A percentile compares a stretch with the other conserved stretches of the same genome.
Evolutionary conservation across 1,284 basidiomycete genomes (phyloP).

Genomic region (Sporisorium graminicola): DNA sequence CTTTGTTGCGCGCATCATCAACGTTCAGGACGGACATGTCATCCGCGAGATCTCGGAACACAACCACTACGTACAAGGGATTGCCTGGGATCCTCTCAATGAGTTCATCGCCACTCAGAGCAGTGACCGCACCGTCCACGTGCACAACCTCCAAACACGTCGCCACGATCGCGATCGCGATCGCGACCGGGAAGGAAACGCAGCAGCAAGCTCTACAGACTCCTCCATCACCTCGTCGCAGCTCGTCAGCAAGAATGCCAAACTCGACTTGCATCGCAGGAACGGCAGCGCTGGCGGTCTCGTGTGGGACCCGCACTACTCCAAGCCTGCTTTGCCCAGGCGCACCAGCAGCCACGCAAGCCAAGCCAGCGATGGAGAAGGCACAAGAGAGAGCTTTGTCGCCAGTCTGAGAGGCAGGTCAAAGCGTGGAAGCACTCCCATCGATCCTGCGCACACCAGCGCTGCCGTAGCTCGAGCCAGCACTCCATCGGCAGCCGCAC

Average conservation of each 20-base stretch:
- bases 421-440: conserved; percentile 59
- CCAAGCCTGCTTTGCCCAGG: conserved; percentile 58
- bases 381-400: conserved; percentile 47
- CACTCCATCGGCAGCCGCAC: conserved; percentile 32
- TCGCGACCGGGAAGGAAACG: background rate
- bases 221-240: conserved; percentile 40
- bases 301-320: conserved; percentile 53
- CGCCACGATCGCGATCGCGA: conserved; percentile 32
- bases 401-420: conserved; percentile 53
- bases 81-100: conserved; percentile 68
- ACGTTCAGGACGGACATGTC: conserved; percentile 76
- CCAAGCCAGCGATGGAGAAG: conserved; percentile 58
- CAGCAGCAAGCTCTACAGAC: conserved; percentile 10
- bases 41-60: conserved; percentile 67
- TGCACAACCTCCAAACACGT: conserved; percentile 49
- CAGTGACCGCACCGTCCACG: conserved; percentile 65
- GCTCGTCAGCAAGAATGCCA: conserved; percentile 55
- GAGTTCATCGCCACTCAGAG: conserved; percentile 67
- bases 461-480: conserved; percentile 30
- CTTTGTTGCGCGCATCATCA: conserved; percentile 89
- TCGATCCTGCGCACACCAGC: conserved; percentile 41
- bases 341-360: conserved; percentile 63
- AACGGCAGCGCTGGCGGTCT: conserved; percentile 52
- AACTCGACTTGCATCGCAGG: conserved; percentile 58
- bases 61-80: conserved; percentile 68